phyloP scores from a whole-genome alignment of 2,329 filamentous ascomycete species.

The Penicillium sp. region DNA sequence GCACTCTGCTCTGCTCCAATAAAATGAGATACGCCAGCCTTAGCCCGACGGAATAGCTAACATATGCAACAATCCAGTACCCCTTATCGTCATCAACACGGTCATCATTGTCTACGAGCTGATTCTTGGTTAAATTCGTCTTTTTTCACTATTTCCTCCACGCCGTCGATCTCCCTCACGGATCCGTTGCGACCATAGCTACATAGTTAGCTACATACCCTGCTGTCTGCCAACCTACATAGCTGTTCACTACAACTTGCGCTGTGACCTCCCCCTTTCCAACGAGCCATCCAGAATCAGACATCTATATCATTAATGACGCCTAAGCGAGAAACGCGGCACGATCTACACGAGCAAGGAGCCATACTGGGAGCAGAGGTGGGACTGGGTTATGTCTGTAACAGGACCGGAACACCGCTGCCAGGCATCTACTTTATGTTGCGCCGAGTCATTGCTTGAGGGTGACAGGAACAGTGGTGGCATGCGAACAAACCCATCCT shows the following conservation, averaged over 20 bases:
- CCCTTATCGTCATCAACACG: slow-evolving; percentile 78
- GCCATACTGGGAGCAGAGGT: neutral
- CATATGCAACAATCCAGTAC: slow-evolving; percentile 56
- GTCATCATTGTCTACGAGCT: slow-evolving; percentile 81
- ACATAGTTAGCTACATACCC: neutral
- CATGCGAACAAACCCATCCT: neutral
- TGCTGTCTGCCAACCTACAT: neutral
- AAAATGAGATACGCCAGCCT: neutral
- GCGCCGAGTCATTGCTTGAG: neutral
- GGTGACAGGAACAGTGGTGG: neutral
- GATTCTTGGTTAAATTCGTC: slow-evolving; percentile 62
- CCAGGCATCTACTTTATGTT: neutral
- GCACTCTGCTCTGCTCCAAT: neutral
- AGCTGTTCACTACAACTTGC: neutral
- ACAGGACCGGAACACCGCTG: neutral
- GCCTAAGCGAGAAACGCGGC: neutral
- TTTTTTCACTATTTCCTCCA: neutral
- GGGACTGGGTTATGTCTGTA: neutral
- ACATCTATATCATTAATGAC: neutral
- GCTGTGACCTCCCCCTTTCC: neutral
- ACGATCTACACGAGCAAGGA: neutral
- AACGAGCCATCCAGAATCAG: neutral
- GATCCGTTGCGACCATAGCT: neutral
- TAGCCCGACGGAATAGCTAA: neutral
- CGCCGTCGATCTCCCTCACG: neutral